These are phyloP conservation scores for Fabrea salina DNA, from an alignment of 169 alveolate genomes.

Conservation along the genomic window DNA sequence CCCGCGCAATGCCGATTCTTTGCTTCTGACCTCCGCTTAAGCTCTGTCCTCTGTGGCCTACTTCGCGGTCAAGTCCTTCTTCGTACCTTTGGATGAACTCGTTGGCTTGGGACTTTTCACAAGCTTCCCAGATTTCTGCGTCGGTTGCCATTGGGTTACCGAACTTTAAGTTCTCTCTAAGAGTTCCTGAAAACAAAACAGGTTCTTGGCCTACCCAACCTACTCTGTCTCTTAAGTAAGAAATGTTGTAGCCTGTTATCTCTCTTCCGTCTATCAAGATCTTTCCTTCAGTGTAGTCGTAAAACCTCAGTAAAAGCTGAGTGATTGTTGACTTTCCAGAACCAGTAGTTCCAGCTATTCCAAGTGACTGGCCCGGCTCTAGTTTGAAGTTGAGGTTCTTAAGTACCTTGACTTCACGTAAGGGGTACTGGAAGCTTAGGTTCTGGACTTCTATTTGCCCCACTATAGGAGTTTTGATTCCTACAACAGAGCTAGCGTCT, in stretches of 20 bases:
- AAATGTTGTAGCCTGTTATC: slow-evolving; percentile 50
- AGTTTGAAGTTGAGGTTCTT: slow-evolving; percentile 55
- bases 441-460: background rate
- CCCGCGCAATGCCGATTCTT: slow-evolving; percentile 77
- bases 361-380: slow-evolving; percentile 86
- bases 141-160: slow-evolving; percentile 82
- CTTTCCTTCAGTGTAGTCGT: slow-evolving; percentile 75
- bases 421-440: slow-evolving; percentile 22
- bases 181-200: slow-evolving; percentile 70
- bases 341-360: slow-evolving; percentile 93
- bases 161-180: slow-evolving; percentile 72
- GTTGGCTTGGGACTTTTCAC: slow-evolving; percentile 82
- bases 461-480: background rate
- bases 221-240: slow-evolving; percentile 63
- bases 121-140: slow-evolving; percentile 84
- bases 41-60: slow-evolving; percentile 66
- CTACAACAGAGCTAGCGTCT: slow-evolving; percentile 28
- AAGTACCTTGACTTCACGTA: slow-evolving; percentile 2
- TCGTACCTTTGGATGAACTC: slow-evolving; percentile 73
- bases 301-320: slow-evolving; percentile 89
- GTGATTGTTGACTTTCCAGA: slow-evolving; percentile 95
- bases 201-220: slow-evolving; percentile 87
- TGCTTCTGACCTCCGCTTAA: slow-evolving; percentile 79
- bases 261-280: slow-evolving; percentile 39
- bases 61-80: slow-evolving; percentile 61